These are phyloP conservation scores for Leavenworthia alabamica DNA, from an alignment of 345 rosid species.

Conservation along the genomic window DNA sequence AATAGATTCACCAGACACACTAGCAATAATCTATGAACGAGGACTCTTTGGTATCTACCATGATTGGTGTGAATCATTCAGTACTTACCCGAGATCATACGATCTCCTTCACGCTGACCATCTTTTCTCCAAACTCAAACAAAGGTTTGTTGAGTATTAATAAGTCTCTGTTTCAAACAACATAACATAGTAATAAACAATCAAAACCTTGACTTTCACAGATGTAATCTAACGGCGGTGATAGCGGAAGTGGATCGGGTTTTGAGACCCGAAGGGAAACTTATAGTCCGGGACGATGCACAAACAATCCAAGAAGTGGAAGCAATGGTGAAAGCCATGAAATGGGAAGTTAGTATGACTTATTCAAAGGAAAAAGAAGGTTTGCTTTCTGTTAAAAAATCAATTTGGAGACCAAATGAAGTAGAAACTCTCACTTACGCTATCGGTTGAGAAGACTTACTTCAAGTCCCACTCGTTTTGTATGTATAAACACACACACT, in stretches of 20 bases:
- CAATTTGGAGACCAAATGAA: conserved; percentile 76
- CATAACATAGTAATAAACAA: not conserved
- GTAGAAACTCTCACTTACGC: conserved; percentile 55
- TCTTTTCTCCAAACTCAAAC: conserved; percentile 75
- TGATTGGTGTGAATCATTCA: conserved; percentile 96
- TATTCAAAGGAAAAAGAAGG: conserved; percentile 77
- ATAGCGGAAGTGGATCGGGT: conserved; percentile 85
- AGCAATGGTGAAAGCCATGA: conserved; percentile 50
- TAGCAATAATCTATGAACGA: conserved; percentile 81
- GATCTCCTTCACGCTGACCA: conserved; percentile 98
- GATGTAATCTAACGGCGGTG: conserved; percentile 67
- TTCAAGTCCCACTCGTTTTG: conserved; percentile 16
- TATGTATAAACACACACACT: conserved; percentile 17
- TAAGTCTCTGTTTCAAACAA: conserved; percentile 1
- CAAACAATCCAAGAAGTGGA: conserved; percentile 59
- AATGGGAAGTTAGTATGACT: conserved; percentile 79
- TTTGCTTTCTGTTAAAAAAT: conserved; percentile 73
- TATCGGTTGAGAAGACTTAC: conserved; percentile 33
- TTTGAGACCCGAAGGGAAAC: conserved; percentile 80
- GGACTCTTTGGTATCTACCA: conserved; percentile 94
- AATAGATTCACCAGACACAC: conserved; percentile 80
- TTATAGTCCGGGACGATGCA: conserved; percentile 64
- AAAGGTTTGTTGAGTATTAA: conserved; percentile 40
- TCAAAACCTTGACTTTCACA: conserved; percentile 18
- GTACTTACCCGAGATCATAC: conserved; percentile 90